Evolutionary conservation across 306 rosid genomes (phyloP), one percentile per base, ranked within the genome.

Genomic region (Datisca glomerata): DNA sequence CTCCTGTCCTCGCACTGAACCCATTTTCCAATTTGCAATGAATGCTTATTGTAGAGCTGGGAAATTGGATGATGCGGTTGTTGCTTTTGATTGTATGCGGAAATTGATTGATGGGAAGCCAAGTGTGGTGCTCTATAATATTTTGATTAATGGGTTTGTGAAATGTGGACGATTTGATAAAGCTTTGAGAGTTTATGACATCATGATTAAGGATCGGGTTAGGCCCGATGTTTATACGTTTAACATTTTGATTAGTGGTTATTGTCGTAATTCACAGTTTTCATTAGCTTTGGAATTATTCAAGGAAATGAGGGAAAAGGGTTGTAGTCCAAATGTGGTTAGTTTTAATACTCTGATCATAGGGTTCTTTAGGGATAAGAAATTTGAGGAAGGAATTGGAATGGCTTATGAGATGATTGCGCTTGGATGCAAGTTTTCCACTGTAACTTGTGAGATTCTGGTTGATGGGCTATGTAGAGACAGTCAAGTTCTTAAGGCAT

Each of bases 351-450:
- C 87, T 17, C 72, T 86, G 77, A 73, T 86, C 21, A 79, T 27
- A 40, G 96, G 93, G n/a, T 41, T 82, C 75, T 79, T 86, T 33
- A 79, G 85, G 49, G 75, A 79, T 45, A 12, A 75, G 28, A 71
- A 55, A 59, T 45, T 75, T 57, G 75, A 81, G 14, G 74, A 81
- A 51, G 93, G 85, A 48, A 47, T 82, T 61, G 87, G 52, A 21
- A 76, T 86, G 87, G 93, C 81, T 56, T 61, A 72, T 12, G 94
- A 86, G 64, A 82, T 86, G 94, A 60, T 75, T 68, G 79, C 70
- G 2, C 41, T 81, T 21, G 72, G 86, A 18, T 70, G 67, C 34
- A 51, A 42, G 16, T 51, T 81, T 60, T 81, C 96, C 0, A 13
- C 13, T 34, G 92, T 73, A 11, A 81, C 84, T 32, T 86, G 96